Evolutionary conservation across 495 filamentous ascomycete species (phyloP), one percentile per base, ranked within the genome.

Genomic region (Annulohypoxylon maeteangense): DNA sequence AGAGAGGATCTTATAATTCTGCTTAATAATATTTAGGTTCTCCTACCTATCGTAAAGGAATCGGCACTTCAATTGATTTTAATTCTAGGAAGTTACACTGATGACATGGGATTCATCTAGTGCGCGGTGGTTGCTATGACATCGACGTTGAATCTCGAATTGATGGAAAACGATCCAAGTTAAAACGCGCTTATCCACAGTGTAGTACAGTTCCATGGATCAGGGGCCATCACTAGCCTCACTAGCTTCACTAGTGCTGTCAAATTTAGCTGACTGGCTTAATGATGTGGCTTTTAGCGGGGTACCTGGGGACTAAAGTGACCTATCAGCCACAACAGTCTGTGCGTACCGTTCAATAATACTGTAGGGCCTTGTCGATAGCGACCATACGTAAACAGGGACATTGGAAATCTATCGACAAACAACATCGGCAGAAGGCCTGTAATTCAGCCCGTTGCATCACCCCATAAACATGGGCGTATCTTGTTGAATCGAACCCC

Each of bases 351-450:
- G 14, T 44, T 29, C 16, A 27, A 10, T 32, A 31, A 16, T 31
- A 59, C 60, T 38, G 62, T 53, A 45, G 27, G 64, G 64, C 23
- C 64, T 27, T 53, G 45, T 60, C 25, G 11, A 31, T 60, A 61
- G 55, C 56, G 56, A 25, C 51, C 53, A 27, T 51, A 20, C 29
- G 60, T 60, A 65, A 70, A 70, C 55, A 67, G 54, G 31, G 53
- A 38, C 62, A 36, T 29, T 38, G 27, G 31, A 51, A 66, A 66
- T 56, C 53, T 44, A 31, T 66, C 16, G 42, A 48, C 22, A 22
- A 71, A 71, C 68, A 71, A 66, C 62, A 65, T 55, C 56, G 29
- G 51, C 31, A 8, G 48, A 48, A 64, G 60, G 48, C 58, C 68
- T 50, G 56, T 56, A 27, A 71, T 71, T 50, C 20, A 48, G 16